phyloP scores from a whole-genome alignment of 2,329 filamentous ascomycete genomes.

The Diplodia seriata region DNA sequence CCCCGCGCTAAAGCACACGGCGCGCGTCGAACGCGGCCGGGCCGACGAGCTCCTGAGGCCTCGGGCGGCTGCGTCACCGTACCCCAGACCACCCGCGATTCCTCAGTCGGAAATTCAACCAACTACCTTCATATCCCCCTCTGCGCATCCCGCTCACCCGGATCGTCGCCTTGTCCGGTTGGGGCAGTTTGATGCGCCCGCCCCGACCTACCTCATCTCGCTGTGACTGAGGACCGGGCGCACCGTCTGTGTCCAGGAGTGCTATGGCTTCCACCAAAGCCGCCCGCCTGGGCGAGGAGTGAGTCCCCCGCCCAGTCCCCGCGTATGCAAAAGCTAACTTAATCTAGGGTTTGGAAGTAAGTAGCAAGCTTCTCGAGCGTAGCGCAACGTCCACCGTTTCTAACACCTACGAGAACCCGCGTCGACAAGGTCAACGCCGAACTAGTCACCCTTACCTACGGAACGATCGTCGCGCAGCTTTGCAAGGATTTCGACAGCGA shows the following conservation, averaged over 20 bases:
- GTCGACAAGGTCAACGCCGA: conserved; percentile 99
- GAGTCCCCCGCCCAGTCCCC: conserved; percentile 49
- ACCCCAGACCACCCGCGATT: conserved; percentile 16
- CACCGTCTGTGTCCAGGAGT: conserved; percentile 27
- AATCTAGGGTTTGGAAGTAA: conserved; percentile 87
- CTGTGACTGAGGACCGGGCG: conserved; percentile 31
- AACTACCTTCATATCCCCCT: not conserved
- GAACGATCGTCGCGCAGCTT: conserved; percentile 93
- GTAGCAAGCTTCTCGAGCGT: conserved; percentile 45
- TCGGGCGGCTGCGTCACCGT: conserved; percentile 18
- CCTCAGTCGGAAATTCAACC: conserved; percentile 9
- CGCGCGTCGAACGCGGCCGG: conserved; percentile 13
- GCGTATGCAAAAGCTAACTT: conserved; percentile 43
- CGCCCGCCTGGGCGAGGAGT: conserved; percentile 77
- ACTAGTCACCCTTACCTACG: conserved; percentile 95
- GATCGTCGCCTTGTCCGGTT: conserved; percentile 26
- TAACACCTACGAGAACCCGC: conserved; percentile 69
- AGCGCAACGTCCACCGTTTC: not conserved
- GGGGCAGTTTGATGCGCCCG: conserved; percentile 27
- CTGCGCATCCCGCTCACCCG: conserved; percentile 12
- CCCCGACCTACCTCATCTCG: conserved; percentile 13
- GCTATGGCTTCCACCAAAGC: conserved; percentile 67
- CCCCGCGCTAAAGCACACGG: conserved; percentile 23
- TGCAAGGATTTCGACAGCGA: conserved; percentile 96
- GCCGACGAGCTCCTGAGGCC: conserved; percentile 26